Evolutionary conservation across 1,284 basidiomycete genomes (phyloP).

Genomic region (Cutaneotrichosporon cyanovorans): DNA sequence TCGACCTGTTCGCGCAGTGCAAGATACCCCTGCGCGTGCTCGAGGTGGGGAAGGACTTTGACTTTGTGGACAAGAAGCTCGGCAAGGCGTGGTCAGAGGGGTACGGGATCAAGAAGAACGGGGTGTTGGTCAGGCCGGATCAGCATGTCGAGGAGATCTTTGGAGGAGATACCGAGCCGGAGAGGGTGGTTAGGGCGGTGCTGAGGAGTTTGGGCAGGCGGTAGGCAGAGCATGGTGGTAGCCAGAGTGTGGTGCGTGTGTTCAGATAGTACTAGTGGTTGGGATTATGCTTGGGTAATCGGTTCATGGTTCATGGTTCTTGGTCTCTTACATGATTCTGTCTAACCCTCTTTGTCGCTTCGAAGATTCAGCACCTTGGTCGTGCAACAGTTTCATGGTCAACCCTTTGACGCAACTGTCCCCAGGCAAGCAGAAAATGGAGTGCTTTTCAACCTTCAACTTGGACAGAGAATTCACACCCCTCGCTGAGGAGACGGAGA

Average conservation of each 20-base stretch:
- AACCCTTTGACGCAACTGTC: too few species aligned
- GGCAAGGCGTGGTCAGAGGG: slow-evolving; percentile 16
- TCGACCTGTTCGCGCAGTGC: slow-evolving; percentile 1
- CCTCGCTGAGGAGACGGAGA: too few species aligned
- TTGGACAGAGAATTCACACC: too few species aligned
- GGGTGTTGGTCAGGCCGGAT: slow-evolving; percentile 18
- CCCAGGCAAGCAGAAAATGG: too few species aligned
- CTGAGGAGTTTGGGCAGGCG: not conserved
- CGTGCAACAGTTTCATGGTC: too few species aligned
- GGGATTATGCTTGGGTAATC: not conserved
- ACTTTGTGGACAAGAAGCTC: slow-evolving; percentile 15
- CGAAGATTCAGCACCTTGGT: too few species aligned
- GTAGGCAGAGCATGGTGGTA: too few species aligned
- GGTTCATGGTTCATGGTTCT: not conserved
- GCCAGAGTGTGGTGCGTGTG: not conserved
- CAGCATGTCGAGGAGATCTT: slow-evolving; percentile 18
- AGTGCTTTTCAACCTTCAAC: too few species aligned
- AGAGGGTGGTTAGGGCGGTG: not conserved
- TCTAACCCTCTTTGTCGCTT: not conserved
- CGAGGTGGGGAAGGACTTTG: slow-evolving; percentile 18
- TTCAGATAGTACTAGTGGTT: not conserved
- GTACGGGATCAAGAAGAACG: slow-evolving; percentile 13
- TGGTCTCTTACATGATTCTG: not conserved
- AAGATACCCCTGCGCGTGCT: slow-evolving; percentile 4
- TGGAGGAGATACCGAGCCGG: not conserved